phyloP scores from a whole-genome alignment of 306 rosid species.

The Vigna nakashimae region DNA sequence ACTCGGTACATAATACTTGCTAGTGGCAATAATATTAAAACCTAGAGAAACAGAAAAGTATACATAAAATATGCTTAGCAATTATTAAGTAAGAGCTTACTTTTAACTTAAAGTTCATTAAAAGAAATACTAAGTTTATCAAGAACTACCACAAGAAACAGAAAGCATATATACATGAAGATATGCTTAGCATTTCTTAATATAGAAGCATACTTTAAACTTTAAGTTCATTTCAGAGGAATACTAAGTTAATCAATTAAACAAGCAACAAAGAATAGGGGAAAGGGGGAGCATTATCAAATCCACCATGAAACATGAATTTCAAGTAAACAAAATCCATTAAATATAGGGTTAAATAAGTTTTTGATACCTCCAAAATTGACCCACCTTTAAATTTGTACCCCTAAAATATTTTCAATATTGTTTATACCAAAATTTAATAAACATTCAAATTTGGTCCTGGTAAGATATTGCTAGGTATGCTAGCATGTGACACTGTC shows the following conservation, averaged over 20 bases:
- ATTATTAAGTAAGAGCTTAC: slow-evolving; percentile 13
- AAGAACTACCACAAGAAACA: background rate
- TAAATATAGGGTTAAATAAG: background rate
- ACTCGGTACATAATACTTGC: slow-evolving; percentile 71
- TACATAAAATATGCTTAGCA: slow-evolving; percentile 17
- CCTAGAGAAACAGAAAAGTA: slow-evolving; percentile 56
- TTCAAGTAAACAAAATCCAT: slow-evolving; percentile 14
- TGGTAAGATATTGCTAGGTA: no score
- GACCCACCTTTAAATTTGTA: no score
- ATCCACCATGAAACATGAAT: background rate
- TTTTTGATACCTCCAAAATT: no score
- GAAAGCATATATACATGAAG: background rate
- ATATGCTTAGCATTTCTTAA: slow-evolving; percentile 17
- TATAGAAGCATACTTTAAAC: slow-evolving; percentile 10
- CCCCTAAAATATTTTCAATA: no score
- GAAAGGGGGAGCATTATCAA: background rate
- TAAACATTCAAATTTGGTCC: no score
- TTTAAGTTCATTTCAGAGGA: slow-evolving; percentile 26
- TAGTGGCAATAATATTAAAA: slow-evolving; percentile 82
- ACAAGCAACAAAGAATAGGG: background rate
- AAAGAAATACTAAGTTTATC: slow-evolving; percentile 26
- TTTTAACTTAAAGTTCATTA: slow-evolving; percentile 3
- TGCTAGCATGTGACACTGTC: no score
- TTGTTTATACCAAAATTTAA: no score
- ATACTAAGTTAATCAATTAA: slow-evolving; percentile 26